Evolutionary conservation across 2,329 filamentous ascomycete genomes (phyloP).

Genomic region (Cryphonectria radicalis): DNA sequence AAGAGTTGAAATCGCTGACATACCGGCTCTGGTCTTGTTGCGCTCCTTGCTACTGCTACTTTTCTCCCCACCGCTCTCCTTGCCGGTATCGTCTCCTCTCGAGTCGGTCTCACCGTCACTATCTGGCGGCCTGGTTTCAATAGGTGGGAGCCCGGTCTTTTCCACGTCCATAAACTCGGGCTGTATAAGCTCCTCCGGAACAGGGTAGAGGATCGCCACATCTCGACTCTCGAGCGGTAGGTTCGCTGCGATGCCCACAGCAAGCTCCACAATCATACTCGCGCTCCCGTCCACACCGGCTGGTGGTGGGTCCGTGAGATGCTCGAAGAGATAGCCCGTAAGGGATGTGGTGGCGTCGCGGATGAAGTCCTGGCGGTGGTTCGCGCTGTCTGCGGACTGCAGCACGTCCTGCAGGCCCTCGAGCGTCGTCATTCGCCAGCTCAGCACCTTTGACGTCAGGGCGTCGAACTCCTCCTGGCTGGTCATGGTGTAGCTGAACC

Average conservation of each 20-base stretch:
- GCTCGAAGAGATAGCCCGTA: constrained; percentile 70
- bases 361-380: constrained; percentile 71
- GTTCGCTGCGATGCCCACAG: constrained; percentile 82
- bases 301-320: constrained; percentile 76
- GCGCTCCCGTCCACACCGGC: constrained; percentile 85
- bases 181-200: constrained; percentile 73
- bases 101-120: constrained; percentile 27
- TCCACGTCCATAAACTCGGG: constrained; percentile 86
- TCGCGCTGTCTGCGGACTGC: constrained; percentile 64
- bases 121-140: constrained; percentile 49
- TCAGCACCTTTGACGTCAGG: constrained; percentile 82
- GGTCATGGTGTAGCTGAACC: constrained; percentile 71
- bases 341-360: constrained; percentile 71
- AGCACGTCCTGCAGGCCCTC: constrained; percentile 82
- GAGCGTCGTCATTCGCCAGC: constrained; percentile 90
- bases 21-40: constrained; percentile 50
- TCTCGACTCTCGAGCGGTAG: constrained; percentile 90
- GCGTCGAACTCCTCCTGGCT: constrained; percentile 90
- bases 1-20: constrained; percentile 38
- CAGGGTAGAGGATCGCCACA: constrained; percentile 83
- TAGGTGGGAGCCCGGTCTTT: constrained; percentile 66
- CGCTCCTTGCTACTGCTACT: constrained; percentile 46
- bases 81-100: constrained; percentile 42
- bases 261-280: constrained; percentile 90
- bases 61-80: constrained; percentile 43